Evolutionary conservation across 106 monocot species (phyloP).

Genomic region (Gastrodia elata): DNA sequence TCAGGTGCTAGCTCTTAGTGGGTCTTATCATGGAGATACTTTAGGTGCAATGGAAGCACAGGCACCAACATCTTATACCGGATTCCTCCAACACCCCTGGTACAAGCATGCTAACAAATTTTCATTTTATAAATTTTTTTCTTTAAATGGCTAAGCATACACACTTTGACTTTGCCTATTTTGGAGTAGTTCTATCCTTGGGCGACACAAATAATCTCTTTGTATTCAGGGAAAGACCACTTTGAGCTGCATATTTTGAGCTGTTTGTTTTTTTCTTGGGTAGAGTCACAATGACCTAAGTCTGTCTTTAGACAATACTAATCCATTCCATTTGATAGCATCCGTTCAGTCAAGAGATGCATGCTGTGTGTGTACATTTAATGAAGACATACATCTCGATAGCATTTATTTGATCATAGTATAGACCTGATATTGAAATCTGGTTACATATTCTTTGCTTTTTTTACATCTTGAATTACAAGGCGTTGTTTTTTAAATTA

Average conservation of each 20-base stretch:
- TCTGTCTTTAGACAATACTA: too few species aligned
- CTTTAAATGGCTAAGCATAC: background rate
- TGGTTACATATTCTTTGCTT: too few species aligned
- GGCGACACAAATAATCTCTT: background rate
- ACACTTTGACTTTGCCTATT: background rate
- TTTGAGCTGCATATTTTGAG: background rate
- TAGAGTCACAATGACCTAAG: too few species aligned
- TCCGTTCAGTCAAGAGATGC: too few species aligned
- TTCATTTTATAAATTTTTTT: too few species aligned
- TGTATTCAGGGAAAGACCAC: background rate
- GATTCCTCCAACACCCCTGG: slow-evolving; percentile 92
- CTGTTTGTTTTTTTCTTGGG: background rate
- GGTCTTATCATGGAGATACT: slow-evolving; percentile 98
- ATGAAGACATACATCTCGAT: too few species aligned
- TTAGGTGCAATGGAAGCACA: slow-evolving; percentile 99
- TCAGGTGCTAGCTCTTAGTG: slow-evolving; percentile 88
- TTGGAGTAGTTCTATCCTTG: background rate
- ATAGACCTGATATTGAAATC: too few species aligned
- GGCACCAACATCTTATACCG: slow-evolving; percentile 78
- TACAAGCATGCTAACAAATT: slow-evolving; percentile 13
- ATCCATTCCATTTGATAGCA: too few species aligned
- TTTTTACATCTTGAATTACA: too few species aligned
- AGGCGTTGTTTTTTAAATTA: too few species aligned
- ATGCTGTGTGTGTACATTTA: too few species aligned
- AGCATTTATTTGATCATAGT: too few species aligned